Conservation (phyloP, 441 rosid species). For the Capsella rubella region DNA sequence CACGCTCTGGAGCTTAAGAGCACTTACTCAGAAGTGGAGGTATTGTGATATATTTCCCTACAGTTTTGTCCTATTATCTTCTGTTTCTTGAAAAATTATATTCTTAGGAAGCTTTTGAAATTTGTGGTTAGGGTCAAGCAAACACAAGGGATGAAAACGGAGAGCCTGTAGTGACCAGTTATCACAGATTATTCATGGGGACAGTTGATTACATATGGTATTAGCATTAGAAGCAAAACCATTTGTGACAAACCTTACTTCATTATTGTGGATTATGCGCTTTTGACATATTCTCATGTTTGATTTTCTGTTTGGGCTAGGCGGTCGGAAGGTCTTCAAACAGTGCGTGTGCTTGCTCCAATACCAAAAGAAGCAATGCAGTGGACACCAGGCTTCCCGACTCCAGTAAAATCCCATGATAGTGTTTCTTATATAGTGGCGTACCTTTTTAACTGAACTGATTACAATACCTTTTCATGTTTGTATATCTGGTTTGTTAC, state of each 20-base stretch:
- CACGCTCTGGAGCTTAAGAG: slow-evolving; percentile 81
- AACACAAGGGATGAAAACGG: slow-evolving; percentile 80
- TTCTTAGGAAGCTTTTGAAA: neutral
- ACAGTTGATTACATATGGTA: slow-evolving; percentile 98
- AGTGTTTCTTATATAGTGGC: slow-evolving; percentile 9
- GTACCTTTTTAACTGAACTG: neutral
- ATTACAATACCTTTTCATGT: neutral
- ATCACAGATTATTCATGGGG: slow-evolving; percentile 88
- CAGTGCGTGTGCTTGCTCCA: slow-evolving; percentile 88
- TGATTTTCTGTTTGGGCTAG: slow-evolving; percentile 48
- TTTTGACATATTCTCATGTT: slow-evolving; percentile 6
- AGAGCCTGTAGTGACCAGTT: slow-evolving; percentile 92
- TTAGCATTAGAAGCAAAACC: slow-evolving; percentile 23
- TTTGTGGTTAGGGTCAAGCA: slow-evolving; percentile 56
- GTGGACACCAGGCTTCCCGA: slow-evolving; percentile 91
- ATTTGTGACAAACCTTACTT: neutral
- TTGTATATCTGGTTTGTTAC: slow-evolving; percentile 35
- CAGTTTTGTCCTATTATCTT: neutral
- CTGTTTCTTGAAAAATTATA: neutral
- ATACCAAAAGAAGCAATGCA: slow-evolving; percentile 85
- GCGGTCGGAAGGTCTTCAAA: slow-evolving; percentile 88
- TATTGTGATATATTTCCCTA: slow-evolving; percentile 37
- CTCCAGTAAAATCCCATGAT: slow-evolving; percentile 61
- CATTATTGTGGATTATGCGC: neutral
- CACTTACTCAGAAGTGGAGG: slow-evolving; percentile 87